Evolutionary conservation across 768 basidiomycete species (phyloP), one percentile per base, ranked within the genome.

Genomic region (Macrolepiota dolichaula): DNA sequence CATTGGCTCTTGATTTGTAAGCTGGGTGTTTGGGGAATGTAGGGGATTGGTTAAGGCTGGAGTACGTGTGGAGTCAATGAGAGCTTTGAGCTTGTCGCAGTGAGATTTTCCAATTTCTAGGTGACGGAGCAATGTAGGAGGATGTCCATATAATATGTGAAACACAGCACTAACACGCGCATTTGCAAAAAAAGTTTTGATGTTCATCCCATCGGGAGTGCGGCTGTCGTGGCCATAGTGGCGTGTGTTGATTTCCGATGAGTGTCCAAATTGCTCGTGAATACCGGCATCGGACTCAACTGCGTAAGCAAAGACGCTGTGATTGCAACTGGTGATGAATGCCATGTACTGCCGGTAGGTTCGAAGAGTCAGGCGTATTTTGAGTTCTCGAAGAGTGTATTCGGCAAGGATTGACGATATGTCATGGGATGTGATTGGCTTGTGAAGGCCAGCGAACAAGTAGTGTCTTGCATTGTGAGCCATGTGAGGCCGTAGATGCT

Each of bases 191-290:
- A 67, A 59, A 0, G 17, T 24, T 9, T 54, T 29, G 4, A 51
- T 47, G 40, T 63, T 61, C 10, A 67, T 51, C 13, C 59, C 56
- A 13, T 17, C 37, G 4, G 66, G 66, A 0, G 66, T n/a, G 3
- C 51, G 24, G 9, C 24, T 35, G 25, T 69, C 60, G 12, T 15
- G 27, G 9, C 63, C 68, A 62, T 69, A 67, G 44, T 68, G 59
- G 2, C 40, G 25, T 19, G 50, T 19, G 25, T 65, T 62, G 17
- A 57, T 62, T 2, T 57, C 36, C 2, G 44, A 42, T 0, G 61
- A 37, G 32, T 68, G 66, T 5, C 59, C 66, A 2, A 66, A 27
- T 38, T 66, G 65, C 10, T 62, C 52, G 47, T 59, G 35, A 2
- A 57, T 46, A 1, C 63, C 57, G 4, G 46, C 15, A 3, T 49